Base-by-base conservation (phyloP, 1,284 basidiomycete species). In the Heterobasidion annosum region DNA sequence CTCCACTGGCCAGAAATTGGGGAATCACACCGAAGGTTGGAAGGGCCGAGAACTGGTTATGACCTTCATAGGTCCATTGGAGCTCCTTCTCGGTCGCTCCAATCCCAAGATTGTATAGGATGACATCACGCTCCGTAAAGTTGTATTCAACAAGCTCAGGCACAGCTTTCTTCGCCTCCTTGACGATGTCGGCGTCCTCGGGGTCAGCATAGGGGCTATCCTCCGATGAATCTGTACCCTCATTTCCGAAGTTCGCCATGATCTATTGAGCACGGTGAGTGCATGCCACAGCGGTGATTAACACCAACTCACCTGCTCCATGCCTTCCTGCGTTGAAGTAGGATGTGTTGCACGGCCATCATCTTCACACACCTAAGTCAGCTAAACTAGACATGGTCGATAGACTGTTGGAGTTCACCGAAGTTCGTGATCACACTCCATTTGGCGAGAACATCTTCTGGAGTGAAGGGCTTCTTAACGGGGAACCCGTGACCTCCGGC, bases 21-120 rank as follows among this genome's bases (percentile, higher is more conserved):
- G 96, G 95, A 57, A 99, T 81, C 48, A 99, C 95, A 55, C 93
- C 96, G 65, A 97, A 99, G 0, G 95, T 98, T 1, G 93, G 95
- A 44, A 99, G 72, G 0, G 88, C 85, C 56, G 81, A 70, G 71
- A 99, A 99, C 33, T 87, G 78, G 52, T 95, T 91, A 65, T 91
- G 79, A 54, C 86, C 85, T 73, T 99, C 97, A 65, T 85, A 99
- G 3, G 87, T 85, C 85, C 93, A 95, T 62, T 93, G 82, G 25
- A 98, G 80, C 59, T 99, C 93, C 66, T 89, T 83, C 68, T 89
- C 93, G 5, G 87, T 95, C 16, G 95, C 96, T n/a, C 96, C 97
- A 49, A 99, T 73, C 52, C 96, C 94, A 35, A 99, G 77, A 72
- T 98, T 98, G 77, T 99, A 99, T 16, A 99, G 76, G 61, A 98